Percentiles rank a stretch among this genome's conserved stretches.
phyloP scores from a whole-genome alignment of 2,329 filamentous ascomycete genomes.

The Cryphonectria parasitica region DNA sequence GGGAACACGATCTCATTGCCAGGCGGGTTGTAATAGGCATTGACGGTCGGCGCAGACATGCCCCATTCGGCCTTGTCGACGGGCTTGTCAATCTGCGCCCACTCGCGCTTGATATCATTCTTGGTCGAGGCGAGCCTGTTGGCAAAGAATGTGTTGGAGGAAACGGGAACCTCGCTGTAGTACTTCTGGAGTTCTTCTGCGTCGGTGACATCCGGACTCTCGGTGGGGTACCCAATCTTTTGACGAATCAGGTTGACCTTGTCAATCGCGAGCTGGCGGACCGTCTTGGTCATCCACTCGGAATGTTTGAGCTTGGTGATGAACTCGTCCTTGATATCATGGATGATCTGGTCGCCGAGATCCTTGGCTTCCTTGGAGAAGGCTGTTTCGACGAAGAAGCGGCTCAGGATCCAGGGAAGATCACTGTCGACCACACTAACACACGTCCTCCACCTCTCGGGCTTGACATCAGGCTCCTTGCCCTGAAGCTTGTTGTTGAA shows the following conservation, averaged over 20 bases:
- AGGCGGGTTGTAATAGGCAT: constrained; percentile 67
- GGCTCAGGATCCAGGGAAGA: constrained; percentile 68
- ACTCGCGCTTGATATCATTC: constrained; percentile 53
- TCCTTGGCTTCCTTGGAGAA: constrained; percentile 69
- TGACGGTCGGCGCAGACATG: constrained; percentile 65
- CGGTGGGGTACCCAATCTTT: constrained; percentile 69
- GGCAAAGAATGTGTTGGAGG: constrained; percentile 56
- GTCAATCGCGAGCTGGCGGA: constrained; percentile 61
- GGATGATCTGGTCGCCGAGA: constrained; percentile 71
- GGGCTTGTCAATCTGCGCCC: constrained; percentile 63
- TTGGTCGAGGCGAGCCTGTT: constrained; percentile 58
- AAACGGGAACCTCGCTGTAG: constrained; percentile 58
- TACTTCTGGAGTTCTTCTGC: constrained; percentile 58
- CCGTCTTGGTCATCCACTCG: constrained; percentile 67
- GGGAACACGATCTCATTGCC: constrained; percentile 73
- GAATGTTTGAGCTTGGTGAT: constrained; percentile 60
- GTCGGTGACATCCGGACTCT: constrained; percentile 64
- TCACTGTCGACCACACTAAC: constrained; percentile 60
- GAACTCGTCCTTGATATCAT: constrained; percentile 70
- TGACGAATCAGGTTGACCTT: constrained; percentile 70
- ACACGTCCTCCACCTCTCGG: constrained; percentile 71
- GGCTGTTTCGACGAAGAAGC: constrained; percentile 71
- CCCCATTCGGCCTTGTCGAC: constrained; percentile 64
- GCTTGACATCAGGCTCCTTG: constrained; percentile 62
- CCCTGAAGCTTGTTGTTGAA: constrained; percentile 66